phyloP scores from a whole-genome alignment of 2,329 filamentous ascomycete genomes.

The Pseudocercospora vitis region DNA sequence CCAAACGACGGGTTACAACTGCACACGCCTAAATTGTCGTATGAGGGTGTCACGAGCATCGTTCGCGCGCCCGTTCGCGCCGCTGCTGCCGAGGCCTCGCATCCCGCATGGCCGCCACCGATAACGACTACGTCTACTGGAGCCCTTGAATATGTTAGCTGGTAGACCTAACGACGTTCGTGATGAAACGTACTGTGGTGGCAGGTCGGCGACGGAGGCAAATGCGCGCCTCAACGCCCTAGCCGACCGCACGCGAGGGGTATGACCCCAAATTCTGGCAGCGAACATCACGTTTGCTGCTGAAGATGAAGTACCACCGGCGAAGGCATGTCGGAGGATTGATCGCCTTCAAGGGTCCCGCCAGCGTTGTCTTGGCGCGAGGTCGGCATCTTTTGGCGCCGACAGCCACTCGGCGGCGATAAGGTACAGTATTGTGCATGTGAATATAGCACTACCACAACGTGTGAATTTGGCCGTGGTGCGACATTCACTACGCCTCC shows the following conservation, averaged over 20 bases:
- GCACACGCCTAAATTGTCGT: conserved; percentile 88
- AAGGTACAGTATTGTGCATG: not conserved
- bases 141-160: conserved; percentile 37
- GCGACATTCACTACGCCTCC: too few relatives aligned
- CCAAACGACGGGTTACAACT: conserved; percentile 97
- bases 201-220: conserved; percentile 46
- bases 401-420: not conserved
- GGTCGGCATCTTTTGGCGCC: not conserved
- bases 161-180: conserved; percentile 4
- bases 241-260: conserved; percentile 48
- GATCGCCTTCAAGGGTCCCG: not conserved
- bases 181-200: conserved; percentile 31
- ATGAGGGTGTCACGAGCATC: conserved; percentile 81
- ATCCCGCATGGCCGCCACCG: conserved; percentile 91
- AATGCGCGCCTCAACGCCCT: conserved; percentile 41
- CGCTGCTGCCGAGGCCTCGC: conserved; percentile 88
- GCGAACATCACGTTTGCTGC: conserved; percentile 17
- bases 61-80: conserved; percentile 86
- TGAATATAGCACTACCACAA: not conserved
- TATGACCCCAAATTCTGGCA: conserved; percentile 48
- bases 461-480: too few relatives aligned
- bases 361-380: not conserved
- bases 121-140: conserved; percentile 82
- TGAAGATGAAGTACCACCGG: not conserved
- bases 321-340: too few relatives aligned